Conservation (phyloP, 139 green algal genomes). For the Haematococcus lacustris region DNA sequence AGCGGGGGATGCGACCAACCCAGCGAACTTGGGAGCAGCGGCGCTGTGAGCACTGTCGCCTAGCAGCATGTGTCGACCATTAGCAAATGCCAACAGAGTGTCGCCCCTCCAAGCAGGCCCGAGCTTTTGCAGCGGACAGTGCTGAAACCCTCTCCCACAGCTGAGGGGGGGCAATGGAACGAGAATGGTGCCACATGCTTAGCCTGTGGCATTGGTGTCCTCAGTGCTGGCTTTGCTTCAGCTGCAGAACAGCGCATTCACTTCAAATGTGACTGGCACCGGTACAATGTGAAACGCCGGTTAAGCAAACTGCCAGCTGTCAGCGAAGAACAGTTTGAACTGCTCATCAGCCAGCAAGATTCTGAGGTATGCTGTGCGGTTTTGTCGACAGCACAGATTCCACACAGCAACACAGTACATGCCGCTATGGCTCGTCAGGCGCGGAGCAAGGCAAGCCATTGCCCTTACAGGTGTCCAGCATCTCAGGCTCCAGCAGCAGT, state of each 20-base stretch:
- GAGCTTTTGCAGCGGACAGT: no score
- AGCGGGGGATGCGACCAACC: no score
- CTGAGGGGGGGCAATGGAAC: no score
- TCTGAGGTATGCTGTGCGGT: slow-evolving; percentile 32
- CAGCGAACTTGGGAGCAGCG: no score
- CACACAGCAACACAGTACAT: slow-evolving; percentile 22
- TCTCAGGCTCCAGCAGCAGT: slow-evolving; percentile 44
- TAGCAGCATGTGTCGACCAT: no score
- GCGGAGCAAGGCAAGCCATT: not conserved
- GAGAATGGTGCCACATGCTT: slow-evolving; percentile 37
- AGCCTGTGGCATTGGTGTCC: slow-evolving; percentile 55
- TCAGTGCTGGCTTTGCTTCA: slow-evolving; percentile 37
- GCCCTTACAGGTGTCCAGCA: slow-evolving; percentile 53
- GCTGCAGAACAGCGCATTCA: slow-evolving; percentile 67
- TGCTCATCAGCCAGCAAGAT: slow-evolving; percentile 28
- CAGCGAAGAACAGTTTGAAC: slow-evolving; percentile 56
- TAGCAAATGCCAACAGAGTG: no score
- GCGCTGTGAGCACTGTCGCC: no score
- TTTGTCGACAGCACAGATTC: not conserved
- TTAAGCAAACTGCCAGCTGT: slow-evolving; percentile 44
- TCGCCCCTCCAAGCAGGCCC: no score
- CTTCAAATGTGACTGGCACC: slow-evolving; percentile 88
- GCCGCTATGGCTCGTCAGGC: slow-evolving; percentile 6
- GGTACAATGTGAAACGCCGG: slow-evolving; percentile 74
- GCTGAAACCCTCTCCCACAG: no score